Conservation (phyloP, 202 grass and related monocot genomes). For the Eragrostis tef region DNA sequence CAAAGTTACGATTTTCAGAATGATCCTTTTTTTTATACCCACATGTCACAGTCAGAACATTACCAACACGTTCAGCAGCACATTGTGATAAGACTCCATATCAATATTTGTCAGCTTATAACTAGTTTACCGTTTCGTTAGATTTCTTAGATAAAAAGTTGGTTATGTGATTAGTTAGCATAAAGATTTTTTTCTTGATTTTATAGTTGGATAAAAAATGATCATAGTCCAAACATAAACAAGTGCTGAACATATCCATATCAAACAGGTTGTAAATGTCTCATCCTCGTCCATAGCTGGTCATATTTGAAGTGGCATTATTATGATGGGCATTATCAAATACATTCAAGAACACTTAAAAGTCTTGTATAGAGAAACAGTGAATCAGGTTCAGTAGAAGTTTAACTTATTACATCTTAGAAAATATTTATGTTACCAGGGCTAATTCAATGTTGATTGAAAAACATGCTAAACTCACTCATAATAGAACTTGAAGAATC, state of each 20-base stretch:
- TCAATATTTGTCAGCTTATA: no score
- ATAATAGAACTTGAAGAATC: constrained; percentile 7
- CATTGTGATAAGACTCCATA: no score
- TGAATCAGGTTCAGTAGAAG: not conserved
- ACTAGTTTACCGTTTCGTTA: no score
- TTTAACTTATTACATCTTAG: not conserved
- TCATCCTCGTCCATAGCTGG: not conserved
- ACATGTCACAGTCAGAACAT: no score
- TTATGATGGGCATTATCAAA: not conserved
- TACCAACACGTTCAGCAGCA: no score
- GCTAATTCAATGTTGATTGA: not conserved
- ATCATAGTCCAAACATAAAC: no score
- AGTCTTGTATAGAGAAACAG: constrained; percentile 9
- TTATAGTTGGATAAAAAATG: no score
- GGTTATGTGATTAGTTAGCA: no score
- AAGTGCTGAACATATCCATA: constrained; percentile 16
- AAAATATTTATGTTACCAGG: not conserved
- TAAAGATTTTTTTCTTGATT: no score
- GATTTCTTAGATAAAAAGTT: no score
- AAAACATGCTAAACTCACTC: not conserved
- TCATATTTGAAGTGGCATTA: not conserved
- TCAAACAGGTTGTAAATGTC: constrained; percentile 4
- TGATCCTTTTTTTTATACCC: no score
- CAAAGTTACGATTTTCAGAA: no score
- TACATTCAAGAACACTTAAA: not conserved